A percentile compares a stretch with the other conserved stretches of the same genome.
Conservation (phyloP, 345 rosid genomes). For the Limnanthes douglasii region DNA sequence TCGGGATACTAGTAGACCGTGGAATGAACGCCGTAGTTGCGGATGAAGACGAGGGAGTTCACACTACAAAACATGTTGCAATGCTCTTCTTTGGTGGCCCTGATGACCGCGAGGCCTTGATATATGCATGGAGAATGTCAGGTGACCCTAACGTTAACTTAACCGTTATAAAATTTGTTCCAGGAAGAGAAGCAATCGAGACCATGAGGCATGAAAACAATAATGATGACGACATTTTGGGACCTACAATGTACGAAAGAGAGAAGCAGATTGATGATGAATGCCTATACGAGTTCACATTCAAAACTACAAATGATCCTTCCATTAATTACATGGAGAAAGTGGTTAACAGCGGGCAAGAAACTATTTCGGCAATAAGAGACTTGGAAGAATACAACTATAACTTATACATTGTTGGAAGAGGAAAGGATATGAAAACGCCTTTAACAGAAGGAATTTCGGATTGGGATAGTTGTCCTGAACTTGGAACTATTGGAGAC, state of each 20-base stretch:
- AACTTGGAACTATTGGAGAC: slow-evolving; percentile 55
- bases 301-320: slow-evolving; percentile 19
- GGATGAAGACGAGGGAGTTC: slow-evolving; percentile 10
- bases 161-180: slow-evolving; percentile 24
- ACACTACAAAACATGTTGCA: slow-evolving; percentile 11
- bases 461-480: slow-evolving; percentile 43
- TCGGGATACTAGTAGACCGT: slow-evolving; percentile 51
- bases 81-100: slow-evolving; percentile 35
- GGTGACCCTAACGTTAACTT: slow-evolving; percentile 43
- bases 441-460: slow-evolving; percentile 25
- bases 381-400: slow-evolving; percentile 18
- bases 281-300: slow-evolving; percentile 28
- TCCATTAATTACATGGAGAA: slow-evolving; percentile 20
- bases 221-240: too few species aligned
- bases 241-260: slow-evolving; percentile 8
- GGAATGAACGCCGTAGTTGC: slow-evolving; percentile 22
- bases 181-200: slow-evolving; percentile 10
- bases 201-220: too few species aligned
- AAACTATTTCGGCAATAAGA: slow-evolving; percentile 18
- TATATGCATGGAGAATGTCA: slow-evolving; percentile 47
- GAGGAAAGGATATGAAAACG: slow-evolving; percentile 24
- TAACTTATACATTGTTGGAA: slow-evolving; percentile 41
- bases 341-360: slow-evolving; percentile 29
- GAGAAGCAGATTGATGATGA: slow-evolving; percentile 28
- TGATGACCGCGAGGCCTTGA: slow-evolving; percentile 48